phyloP scores from a whole-genome alignment of 805 yeast species.

The Hyphopichia homilentoma region DNA sequence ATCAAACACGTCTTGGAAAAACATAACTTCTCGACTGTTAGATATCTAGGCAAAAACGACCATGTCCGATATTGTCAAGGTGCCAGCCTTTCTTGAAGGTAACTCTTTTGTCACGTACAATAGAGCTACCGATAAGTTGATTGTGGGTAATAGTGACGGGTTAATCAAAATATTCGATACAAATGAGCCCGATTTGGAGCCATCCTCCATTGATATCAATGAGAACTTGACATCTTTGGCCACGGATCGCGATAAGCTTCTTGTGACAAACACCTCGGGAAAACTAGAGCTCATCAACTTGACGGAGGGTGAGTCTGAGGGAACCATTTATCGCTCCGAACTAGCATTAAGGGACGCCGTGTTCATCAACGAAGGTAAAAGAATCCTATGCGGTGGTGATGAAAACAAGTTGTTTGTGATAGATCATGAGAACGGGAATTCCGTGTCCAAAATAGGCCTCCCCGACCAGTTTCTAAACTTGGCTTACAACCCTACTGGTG shows the following conservation, averaged over 20 bases:
- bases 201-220: conserved; percentile 51
- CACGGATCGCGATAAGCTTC: conserved; percentile 12
- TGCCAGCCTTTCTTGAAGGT: conserved; percentile 41
- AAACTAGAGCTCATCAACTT: conserved; percentile 39
- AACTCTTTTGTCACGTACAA: conserved; percentile 30
- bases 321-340: conserved; percentile 41
- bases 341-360: conserved; percentile 49
- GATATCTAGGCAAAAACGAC: no score
- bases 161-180: conserved; percentile 49
- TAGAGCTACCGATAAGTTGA: conserved; percentile 25
- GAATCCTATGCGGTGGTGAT: conserved; percentile 63
- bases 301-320: conserved; percentile 21
- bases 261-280: conserved; percentile 42
- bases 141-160: conserved; percentile 54
- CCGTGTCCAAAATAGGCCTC: conserved; percentile 27
- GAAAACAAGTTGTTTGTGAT: conserved; percentile 53
- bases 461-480: conserved; percentile 57
- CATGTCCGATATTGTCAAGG: no score
- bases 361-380: conserved; percentile 59
- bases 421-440: conserved; percentile 31
- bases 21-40: no score
- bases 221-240: conserved; percentile 44
- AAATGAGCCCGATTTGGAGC: conserved; percentile 53
- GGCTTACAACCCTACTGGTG: conserved; percentile 55
- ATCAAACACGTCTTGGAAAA: no score